Conservation (phyloP, 345 rosid species). For the Limnanthes douglasii region DNA sequence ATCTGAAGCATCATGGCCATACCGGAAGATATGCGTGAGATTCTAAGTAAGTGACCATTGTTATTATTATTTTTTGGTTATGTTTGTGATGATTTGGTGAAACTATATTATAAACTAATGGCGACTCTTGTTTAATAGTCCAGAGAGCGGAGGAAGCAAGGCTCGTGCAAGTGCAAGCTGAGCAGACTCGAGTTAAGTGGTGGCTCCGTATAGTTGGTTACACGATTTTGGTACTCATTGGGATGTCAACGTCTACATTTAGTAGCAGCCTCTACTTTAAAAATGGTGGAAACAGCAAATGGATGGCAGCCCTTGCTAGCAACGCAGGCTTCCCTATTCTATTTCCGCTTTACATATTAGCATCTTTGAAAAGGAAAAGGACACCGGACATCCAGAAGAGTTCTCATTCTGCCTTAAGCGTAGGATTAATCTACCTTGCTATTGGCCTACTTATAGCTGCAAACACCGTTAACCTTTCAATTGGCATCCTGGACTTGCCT, state of each 20-base stretch:
- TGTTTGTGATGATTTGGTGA: no score
- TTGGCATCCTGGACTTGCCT: slow-evolving; percentile 38
- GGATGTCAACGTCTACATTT: slow-evolving; percentile 29
- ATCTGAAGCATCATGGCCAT: no score
- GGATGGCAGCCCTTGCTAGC: slow-evolving; percentile 34
- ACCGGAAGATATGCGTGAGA: no score
- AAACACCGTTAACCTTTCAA: slow-evolving; percentile 16
- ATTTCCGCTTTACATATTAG: slow-evolving; percentile 22
- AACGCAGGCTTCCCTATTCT: slow-evolving; percentile 36
- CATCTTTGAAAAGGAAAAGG: slow-evolving; percentile 8
- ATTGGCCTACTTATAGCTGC: slow-evolving; percentile 26
- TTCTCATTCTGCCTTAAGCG: slow-evolving; percentile 9
- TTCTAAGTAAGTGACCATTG: no score
- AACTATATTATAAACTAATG: no score
- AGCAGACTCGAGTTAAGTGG: no score
- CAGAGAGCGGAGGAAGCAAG: no score
- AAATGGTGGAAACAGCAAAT: slow-evolving; percentile 44
- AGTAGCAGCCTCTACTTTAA: slow-evolving; percentile 35
- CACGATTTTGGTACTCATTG: slow-evolving; percentile 20
- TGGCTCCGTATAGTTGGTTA: slow-evolving; percentile 21
- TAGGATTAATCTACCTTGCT: slow-evolving; percentile 14
- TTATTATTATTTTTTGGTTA: no score
- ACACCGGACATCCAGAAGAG: slow-evolving; percentile 1
- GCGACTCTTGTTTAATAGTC: no score
- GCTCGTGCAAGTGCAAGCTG: no score